phyloP scores from a whole-genome alignment of 2,329 filamentous ascomycete genomes.

The Sarocladium brachiariae region DNA sequence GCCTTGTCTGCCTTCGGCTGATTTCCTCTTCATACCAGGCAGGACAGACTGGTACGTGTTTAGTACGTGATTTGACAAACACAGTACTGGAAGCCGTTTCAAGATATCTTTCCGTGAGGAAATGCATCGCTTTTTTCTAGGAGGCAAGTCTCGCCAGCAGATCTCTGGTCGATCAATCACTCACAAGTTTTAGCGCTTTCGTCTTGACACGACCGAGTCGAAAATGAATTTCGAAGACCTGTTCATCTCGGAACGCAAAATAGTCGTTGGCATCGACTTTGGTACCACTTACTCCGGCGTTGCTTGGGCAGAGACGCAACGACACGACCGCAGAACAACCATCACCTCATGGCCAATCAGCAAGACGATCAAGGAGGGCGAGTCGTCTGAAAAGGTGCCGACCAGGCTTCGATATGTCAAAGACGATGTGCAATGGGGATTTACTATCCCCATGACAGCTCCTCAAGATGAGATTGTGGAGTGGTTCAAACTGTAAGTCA shows the following conservation, averaged over 20 bases:
- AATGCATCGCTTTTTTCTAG: no score
- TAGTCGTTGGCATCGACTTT: constrained; percentile 46
- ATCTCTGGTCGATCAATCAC: no score
- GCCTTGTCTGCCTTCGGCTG: no score
- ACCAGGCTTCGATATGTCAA: constrained; percentile 35
- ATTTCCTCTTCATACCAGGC: no score
- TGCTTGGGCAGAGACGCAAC: constrained; percentile 38
- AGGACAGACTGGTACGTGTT: no score
- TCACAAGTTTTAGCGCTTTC: no score
- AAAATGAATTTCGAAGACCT: constrained; percentile 31
- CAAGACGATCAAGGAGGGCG: constrained; percentile 26
- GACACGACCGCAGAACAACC: constrained; percentile 26
- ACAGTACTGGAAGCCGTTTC: no score
- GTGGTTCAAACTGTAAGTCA: constrained; percentile 45
- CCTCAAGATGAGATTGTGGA: constrained; percentile 31
- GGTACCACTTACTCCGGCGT: constrained; percentile 48
- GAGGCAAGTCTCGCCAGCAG: no score
- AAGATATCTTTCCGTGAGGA: no score
- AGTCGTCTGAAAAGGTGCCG: constrained; percentile 38
- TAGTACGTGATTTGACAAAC: no score
- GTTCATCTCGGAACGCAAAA: constrained; percentile 26
- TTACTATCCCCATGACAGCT: constrained; percentile 32
- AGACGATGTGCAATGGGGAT: constrained; percentile 37
- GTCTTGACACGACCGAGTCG: neutral
- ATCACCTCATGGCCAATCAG: constrained; percentile 37